Evolutionary conservation across 495 filamentous ascomycete species (phyloP).

Genomic region (Aspergillus sclerotioniger): DNA sequence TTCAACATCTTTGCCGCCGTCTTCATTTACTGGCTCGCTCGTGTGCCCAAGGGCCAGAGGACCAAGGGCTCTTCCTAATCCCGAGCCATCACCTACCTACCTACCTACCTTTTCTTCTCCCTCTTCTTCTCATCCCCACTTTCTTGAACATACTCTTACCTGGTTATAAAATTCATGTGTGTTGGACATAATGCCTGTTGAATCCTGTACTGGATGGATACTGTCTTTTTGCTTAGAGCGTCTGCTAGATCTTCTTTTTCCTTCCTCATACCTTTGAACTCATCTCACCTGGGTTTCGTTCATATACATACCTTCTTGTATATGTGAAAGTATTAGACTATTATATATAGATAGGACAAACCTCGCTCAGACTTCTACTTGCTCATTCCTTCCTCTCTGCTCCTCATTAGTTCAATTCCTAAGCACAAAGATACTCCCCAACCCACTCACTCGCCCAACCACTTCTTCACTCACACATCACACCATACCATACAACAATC

Average conservation of each 20-base stretch:
- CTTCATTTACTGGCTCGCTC: constrained; percentile 72
- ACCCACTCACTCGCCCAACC: too few species aligned
- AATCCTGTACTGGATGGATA: neutral
- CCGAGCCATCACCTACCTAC: too few species aligned
- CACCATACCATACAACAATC: too few species aligned
- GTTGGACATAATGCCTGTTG: neutral
- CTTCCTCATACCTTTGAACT: constrained; percentile 2
- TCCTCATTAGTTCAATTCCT: too few species aligned
- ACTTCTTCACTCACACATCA: too few species aligned
- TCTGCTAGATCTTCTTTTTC: neutral
- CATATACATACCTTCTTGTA: neutral
- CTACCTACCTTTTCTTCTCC: neutral
- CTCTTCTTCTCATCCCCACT: neutral
- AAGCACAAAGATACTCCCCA: too few species aligned
- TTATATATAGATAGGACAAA: neutral
- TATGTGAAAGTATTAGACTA: neutral
- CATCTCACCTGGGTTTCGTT: neutral
- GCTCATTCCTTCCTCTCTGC: neutral
- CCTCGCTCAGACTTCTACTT: neutral
- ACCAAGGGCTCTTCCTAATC: constrained; percentile 27
- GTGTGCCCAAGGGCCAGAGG: constrained; percentile 65
- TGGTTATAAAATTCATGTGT: neutral
- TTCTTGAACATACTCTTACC: neutral
- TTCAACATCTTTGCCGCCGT: constrained; percentile 72
- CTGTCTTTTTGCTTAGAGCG: neutral